Percentiles rank a stretch among this genome's conserved stretches.
Evolutionary conservation across 2,329 filamentous ascomycete species (phyloP).

Genomic region (Cladosporium sp.): DNA sequence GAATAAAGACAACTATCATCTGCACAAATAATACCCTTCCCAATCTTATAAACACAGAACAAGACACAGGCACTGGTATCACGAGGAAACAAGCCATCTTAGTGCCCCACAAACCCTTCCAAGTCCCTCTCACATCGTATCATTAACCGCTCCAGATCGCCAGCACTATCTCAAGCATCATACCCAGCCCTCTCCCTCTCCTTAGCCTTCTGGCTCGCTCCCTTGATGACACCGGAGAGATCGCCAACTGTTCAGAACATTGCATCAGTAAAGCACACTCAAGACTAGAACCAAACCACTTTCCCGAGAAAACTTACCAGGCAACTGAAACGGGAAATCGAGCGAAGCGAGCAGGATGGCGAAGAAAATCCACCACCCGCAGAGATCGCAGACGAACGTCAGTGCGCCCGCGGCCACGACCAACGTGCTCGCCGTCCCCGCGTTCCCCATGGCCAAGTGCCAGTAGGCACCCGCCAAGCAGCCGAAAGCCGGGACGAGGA

Average conservation of each 20-base stretch:
- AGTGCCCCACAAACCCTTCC: too few species aligned
- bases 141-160: neutral
- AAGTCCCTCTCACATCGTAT: neutral
- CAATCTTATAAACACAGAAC: too few species aligned
- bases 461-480: slow-evolving; percentile 60
- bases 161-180: neutral
- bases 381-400: slow-evolving; percentile 45
- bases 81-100: too few species aligned
- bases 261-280: slow-evolving; percentile 5
- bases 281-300: neutral
- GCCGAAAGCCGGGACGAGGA: slow-evolving; percentile 56
- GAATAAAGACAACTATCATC: too few species aligned
- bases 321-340: slow-evolving; percentile 51
- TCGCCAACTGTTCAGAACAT: slow-evolving; percentile 37
- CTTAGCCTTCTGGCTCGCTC: slow-evolving; percentile 36
- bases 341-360: slow-evolving; percentile 51
- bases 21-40: too few species aligned
- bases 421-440: slow-evolving; percentile 27
- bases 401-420: slow-evolving; percentile 44
- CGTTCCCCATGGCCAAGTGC: slow-evolving; percentile 45
- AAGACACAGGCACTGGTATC: too few species aligned
- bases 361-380: slow-evolving; percentile 52
- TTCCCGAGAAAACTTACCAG: slow-evolving; percentile 31
- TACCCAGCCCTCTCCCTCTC: neutral
- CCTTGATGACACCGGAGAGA: slow-evolving; percentile 42